A percentile compares a stretch with the other conserved stretches of the same genome.
phyloP scores from a whole-genome alignment of 2,329 filamentous ascomycete genomes.

The Tympanopsis confertula region DNA sequence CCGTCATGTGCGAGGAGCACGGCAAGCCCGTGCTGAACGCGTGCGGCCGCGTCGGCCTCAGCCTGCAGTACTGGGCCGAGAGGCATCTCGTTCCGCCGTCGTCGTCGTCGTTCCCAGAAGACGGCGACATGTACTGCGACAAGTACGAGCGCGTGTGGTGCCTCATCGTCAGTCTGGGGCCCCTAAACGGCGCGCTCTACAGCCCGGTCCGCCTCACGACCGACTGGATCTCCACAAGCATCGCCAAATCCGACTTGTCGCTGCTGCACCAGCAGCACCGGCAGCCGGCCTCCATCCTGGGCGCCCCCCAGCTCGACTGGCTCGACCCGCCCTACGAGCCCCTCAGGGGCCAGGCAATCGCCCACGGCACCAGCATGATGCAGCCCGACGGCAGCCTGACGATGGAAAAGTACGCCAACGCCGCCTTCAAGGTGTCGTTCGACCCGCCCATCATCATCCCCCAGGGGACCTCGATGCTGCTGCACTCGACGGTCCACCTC shows the following conservation, averaged over 20 bases:
- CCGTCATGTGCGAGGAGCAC: constrained; percentile 57
- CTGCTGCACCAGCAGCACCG: constrained; percentile 29
- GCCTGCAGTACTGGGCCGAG: constrained; percentile 69
- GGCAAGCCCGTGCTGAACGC: constrained; percentile 64
- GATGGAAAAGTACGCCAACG: constrained; percentile 48
- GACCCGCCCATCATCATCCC: constrained; percentile 65
- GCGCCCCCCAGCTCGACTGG: constrained; percentile 50
- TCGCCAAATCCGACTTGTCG: constrained; percentile 48
- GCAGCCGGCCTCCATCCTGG: constrained; percentile 21
- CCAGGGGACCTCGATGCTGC: constrained; percentile 46
- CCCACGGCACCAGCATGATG: constrained; percentile 39
- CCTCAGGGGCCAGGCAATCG: constrained; percentile 29
- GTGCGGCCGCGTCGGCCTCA: constrained; percentile 54
- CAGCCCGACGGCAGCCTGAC: constrained; percentile 28
- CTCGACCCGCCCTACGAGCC: constrained; percentile 50
- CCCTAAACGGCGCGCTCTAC: constrained; percentile 30
- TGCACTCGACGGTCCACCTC: constrained; percentile 44
- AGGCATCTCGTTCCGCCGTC: constrained; percentile 32
- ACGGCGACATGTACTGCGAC: constrained; percentile 22
- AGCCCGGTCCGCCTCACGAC: constrained; percentile 59
- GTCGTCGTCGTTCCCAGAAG: constrained; percentile 18
- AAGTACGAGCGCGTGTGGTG: constrained; percentile 46
- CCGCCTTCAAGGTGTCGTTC: constrained; percentile 64
- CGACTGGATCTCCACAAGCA: constrained; percentile 58
- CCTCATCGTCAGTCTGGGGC: constrained; percentile 54